Evolutionary conservation across 2,329 filamentous ascomycete species (phyloP).

Genomic region (Ascochyta rabiei): DNA sequence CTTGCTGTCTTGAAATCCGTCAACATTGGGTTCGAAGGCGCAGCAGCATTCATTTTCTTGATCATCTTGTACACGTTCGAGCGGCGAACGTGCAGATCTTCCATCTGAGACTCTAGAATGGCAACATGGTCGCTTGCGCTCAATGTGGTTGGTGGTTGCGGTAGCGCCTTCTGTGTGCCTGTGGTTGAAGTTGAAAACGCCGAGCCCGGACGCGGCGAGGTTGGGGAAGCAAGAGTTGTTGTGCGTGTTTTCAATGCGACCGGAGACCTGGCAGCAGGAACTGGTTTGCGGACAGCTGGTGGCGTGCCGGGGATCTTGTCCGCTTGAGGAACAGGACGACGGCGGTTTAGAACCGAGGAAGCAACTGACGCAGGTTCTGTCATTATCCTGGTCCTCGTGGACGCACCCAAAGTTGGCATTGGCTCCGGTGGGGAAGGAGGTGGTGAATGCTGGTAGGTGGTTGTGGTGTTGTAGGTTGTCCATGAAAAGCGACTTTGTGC

Average conservation of each 20-base stretch:
- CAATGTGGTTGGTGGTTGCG: conserved; percentile 44
- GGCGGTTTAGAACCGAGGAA: conserved; percentile 40
- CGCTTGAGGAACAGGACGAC: conserved; percentile 37
- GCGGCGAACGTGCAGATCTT: conserved; percentile 46
- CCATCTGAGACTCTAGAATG: conserved; percentile 47
- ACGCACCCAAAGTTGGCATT: conserved; percentile 31
- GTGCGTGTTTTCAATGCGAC: conserved; percentile 23
- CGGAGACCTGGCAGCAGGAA: conserved; percentile 26
- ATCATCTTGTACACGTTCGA: conserved; percentile 47
- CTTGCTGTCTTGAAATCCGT: conserved; percentile 45
- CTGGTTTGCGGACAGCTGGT: conserved; percentile 33
- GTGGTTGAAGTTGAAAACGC: conserved; percentile 30
- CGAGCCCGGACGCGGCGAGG: conserved; percentile 33
- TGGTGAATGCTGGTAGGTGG: conserved; percentile 50
- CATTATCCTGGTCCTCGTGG: conserved; percentile 22
- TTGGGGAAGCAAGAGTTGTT: conserved; percentile 18
- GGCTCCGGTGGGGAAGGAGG: conserved; percentile 51
- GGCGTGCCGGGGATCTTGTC: conserved; percentile 26
- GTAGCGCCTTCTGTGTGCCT: conserved; percentile 46
- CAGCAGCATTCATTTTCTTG: conserved; percentile 42
- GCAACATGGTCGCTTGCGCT: conserved; percentile 45
- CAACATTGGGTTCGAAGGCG: conserved; percentile 47
- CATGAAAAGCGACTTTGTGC: conserved; percentile 37
- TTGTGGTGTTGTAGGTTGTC: conserved; percentile 44
- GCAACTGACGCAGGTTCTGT: conserved; percentile 36